Base-by-base conservation (phyloP, 2,329 filamentous ascomycete genomes). In the Sarocladiaceae sp. region DNA sequence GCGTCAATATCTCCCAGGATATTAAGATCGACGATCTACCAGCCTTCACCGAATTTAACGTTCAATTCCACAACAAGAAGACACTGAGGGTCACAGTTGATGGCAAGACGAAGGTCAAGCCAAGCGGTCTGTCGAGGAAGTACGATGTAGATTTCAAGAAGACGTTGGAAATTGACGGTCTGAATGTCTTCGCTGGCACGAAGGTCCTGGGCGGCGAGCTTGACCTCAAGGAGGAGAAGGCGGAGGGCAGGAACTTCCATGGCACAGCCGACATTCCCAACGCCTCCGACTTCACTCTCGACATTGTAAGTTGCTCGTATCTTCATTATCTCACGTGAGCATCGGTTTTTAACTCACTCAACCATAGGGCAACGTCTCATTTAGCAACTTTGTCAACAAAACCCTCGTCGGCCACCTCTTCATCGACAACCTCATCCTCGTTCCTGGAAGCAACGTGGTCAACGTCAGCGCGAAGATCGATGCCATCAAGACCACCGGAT, bases 191-290 rank as follows among this genome's bases (percentile, higher is more conserved):
- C 50, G 56, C 66, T 33, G 79, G 78, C 42, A 72, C 77, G 42
- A 57, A 60, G 23, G 72, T 82, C 47, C 67, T 61, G 44, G 64
- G 76, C 32, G 69, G 75, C 49, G 62, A 63, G 33, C 70, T 83
- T 50, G 59, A 67, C 26, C 26, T 16, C 3, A 18, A 33, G 16
- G 52, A 58, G 21, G 46, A 55, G 12, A 56, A 68, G 44, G 49
- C 56, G 9, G 64, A 72, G 44, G 71, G 67, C 18, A 69, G 73
- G 56, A 86, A 85, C 64, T 82, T 86, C 63, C 63, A 71, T 43
- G 81, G 73, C 52, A 73, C 66, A 12, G 72, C 74, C 46, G 66
- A 67, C 46, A 80, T 86, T 42, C 80, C 78, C 51, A 87, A 86
- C 59, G 72, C 69, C 6, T 83, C 81, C 2, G 62, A 76, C 43